A percentile compares a stretch with the other conserved stretches of the same genome.
These are phyloP conservation scores for Phytophthora sansomeana DNA, from an alignment of 352 stramenopile species.

Conservation along the genomic window DNA sequence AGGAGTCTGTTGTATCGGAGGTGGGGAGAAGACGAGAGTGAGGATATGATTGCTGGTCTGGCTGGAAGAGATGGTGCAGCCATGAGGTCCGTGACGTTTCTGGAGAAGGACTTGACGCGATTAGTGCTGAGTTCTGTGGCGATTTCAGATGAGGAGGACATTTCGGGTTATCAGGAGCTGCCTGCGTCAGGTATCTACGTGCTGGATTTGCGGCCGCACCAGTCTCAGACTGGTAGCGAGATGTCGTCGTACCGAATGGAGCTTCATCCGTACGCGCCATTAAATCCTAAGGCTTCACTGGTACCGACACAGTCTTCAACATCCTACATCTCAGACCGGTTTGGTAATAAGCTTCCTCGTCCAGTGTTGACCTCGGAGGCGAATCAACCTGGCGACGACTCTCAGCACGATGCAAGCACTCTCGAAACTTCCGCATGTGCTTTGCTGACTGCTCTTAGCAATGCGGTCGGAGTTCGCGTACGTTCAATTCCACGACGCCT, in stretches of 20 bases:
- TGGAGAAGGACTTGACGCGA: conserved; percentile 23
- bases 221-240: not conserved
- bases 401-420: not conserved
- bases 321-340: conserved; percentile 36
- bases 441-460: conserved; percentile 76
- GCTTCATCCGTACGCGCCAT: conserved; percentile 48
- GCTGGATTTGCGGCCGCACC: conserved; percentile 49
- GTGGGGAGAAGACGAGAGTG: conserved; percentile 13
- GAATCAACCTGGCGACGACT: not conserved
- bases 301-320: not conserved
- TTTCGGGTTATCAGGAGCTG: conserved; percentile 68
- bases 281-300: conserved; percentile 4
- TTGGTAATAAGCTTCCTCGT: conserved; percentile 36
- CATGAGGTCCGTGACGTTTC: conserved; percentile 15
- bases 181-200: conserved; percentile 77
- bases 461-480: conserved; percentile 85
- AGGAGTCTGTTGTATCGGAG: conserved; percentile 87
- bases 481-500: conserved; percentile 51
- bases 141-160: conserved; percentile 32
- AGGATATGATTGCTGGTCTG: conserved; percentile 36
- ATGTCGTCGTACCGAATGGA: conserved; percentile 30
- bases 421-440: conserved; percentile 40
- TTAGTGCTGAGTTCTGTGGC: conserved; percentile 62
- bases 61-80: conserved; percentile 6
- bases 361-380: not conserved